Evolutionary conservation across 2,329 filamentous ascomycete genomes (phyloP).

Genomic region (Pseudogymnoascus sp.): DNA sequence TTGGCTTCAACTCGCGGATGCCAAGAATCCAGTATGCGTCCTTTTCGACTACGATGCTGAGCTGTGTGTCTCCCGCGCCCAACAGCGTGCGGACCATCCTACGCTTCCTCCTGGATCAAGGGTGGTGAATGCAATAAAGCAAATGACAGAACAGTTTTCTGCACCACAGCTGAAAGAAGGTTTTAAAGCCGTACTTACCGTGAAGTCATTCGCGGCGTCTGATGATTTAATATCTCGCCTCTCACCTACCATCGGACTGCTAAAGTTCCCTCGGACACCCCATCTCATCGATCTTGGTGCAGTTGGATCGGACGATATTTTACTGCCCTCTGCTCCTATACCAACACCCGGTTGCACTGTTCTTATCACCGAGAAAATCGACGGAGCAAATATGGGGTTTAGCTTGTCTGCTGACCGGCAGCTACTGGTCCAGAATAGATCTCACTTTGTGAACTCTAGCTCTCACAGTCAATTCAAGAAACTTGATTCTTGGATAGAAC

Average conservation of each 20-base stretch:
- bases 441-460: conserved; percentile 13
- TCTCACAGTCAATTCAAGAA: conserved; percentile 15
- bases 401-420: conserved; percentile 11
- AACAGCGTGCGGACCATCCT: conserved; percentile 10
- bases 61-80: conserved; percentile 12
- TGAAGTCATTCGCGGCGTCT: conserved; percentile 4
- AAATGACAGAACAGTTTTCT: conserved; percentile 11
- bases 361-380: conserved; percentile 16
- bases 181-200: background rate
- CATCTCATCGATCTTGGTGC: conserved; percentile 16
- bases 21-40: conserved; percentile 8
- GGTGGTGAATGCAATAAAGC: conserved; percentile 10
- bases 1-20: conserved; percentile 9
- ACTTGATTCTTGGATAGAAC: conserved; percentile 13
- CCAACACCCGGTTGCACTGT: background rate
- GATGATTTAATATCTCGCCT: conserved; percentile 10
- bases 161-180: conserved; percentile 10
- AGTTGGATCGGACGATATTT: conserved; percentile 15
- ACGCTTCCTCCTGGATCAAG: conserved; percentile 13
- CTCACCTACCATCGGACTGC: conserved; percentile 9
- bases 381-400: conserved; percentile 17
- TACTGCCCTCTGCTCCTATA: conserved; percentile 9
- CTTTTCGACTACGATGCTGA: conserved; percentile 14
- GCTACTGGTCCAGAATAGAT: conserved; percentile 15
- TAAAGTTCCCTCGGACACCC: conserved; percentile 14